Evolutionary conservation across 2,329 filamentous ascomycete species (phyloP).

Genomic region (Colletotrichum sp.): DNA sequence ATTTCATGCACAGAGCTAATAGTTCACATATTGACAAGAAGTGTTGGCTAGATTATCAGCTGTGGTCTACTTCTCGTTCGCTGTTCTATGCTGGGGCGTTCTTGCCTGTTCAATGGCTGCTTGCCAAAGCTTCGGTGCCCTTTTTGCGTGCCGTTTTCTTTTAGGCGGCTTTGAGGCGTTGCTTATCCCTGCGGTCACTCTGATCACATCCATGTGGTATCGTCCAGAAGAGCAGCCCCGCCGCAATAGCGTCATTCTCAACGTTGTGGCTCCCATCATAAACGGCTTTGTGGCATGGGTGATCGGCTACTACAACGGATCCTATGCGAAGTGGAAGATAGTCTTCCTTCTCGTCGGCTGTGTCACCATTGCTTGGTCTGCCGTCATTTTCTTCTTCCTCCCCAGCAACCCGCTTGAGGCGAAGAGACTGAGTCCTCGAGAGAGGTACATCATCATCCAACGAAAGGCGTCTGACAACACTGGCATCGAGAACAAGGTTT

Average conservation of each 20-base stretch:
- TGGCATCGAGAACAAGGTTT: not conserved
- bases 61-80: not conserved
- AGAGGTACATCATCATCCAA: not conserved
- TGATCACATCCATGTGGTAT: not conserved
- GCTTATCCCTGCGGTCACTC: not conserved
- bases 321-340: not conserved
- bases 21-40: not conserved
- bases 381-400: not conserved
- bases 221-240: not conserved
- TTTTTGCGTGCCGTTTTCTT: not conserved
- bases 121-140: not conserved
- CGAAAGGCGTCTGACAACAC: not conserved
- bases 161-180: not conserved
- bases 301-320: not conserved
- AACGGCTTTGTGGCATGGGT: not conserved
- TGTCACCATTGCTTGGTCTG: not conserved
- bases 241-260: not conserved
- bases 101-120: not conserved
- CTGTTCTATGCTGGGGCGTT: not conserved
- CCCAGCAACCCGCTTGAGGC: not conserved
- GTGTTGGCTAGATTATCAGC: not conserved
- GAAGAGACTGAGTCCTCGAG: not conserved
- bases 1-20: not conserved
- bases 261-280: not conserved
- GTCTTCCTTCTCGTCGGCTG: not conserved